phyloP scores from a whole-genome alignment of 345 rosid genomes.

The Citrus hindsii region DNA sequence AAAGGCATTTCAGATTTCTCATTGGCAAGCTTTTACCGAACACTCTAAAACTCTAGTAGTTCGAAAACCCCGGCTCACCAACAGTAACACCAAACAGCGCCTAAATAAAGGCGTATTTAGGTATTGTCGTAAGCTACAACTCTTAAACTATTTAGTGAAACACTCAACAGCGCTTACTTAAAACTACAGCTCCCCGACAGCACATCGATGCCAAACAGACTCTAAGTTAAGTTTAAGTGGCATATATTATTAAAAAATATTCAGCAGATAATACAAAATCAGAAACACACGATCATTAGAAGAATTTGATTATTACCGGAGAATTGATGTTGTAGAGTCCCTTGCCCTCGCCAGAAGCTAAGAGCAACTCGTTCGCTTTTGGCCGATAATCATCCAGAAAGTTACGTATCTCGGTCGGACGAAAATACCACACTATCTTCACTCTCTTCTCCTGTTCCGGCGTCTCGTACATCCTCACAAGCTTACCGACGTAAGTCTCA shows the following conservation, averaged over 20 bases:
- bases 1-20: too few relatives aligned
- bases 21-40: too few relatives aligned
- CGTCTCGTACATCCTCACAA: constrained; percentile 43
- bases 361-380: constrained; percentile 51
- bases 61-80: too few relatives aligned
- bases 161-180: too few relatives aligned
- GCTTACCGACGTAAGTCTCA: constrained; percentile 51
- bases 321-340: constrained; percentile 37
- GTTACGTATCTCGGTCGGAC: constrained; percentile 41
- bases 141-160: too few relatives aligned
- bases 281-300: not conserved
- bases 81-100: too few relatives aligned
- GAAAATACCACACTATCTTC: constrained; percentile 55
- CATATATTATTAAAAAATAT: not conserved
- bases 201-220: too few relatives aligned
- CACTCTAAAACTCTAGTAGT: too few relatives aligned
- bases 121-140: too few relatives aligned
- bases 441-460: constrained; percentile 32
- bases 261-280: not conserved
- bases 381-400: constrained; percentile 42
- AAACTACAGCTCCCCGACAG: too few relatives aligned
- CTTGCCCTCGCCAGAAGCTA: constrained; percentile 51
- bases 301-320: constrained; percentile 32
- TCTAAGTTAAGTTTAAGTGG: too few relatives aligned
- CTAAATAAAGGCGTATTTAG: too few relatives aligned